Evolutionary conservation across 2,329 filamentous ascomycete species (phyloP).

Genomic region (Exophiala lecanii-corni): DNA sequence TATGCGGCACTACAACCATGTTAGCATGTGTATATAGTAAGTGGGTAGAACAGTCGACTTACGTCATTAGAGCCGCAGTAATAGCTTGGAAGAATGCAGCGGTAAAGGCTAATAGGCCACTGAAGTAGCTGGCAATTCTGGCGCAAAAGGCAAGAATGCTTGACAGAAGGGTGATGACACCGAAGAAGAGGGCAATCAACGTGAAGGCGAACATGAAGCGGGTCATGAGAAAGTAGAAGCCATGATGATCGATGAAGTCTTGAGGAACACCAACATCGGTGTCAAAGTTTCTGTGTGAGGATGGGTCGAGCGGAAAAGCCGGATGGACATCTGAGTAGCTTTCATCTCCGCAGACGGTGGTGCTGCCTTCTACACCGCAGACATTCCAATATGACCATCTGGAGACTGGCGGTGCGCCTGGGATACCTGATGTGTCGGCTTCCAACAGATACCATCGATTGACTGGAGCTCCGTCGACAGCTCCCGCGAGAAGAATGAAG

Average conservation of each 20-base stretch:
- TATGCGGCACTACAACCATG: slow-evolving; percentile 50
- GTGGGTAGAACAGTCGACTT: slow-evolving; percentile 35
- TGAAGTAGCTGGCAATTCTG: slow-evolving; percentile 48
- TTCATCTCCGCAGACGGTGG: slow-evolving; percentile 41
- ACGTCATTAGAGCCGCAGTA: slow-evolving; percentile 59
- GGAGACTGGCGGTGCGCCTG: slow-evolving; percentile 59
- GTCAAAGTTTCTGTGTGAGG: slow-evolving; percentile 53
- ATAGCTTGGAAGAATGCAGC: slow-evolving; percentile 57
- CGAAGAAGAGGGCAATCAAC: slow-evolving; percentile 78
- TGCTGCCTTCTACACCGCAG: slow-evolving; percentile 56
- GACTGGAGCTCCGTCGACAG: slow-evolving; percentile 53
- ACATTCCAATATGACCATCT: slow-evolving; percentile 92
- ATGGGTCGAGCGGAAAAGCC: slow-evolving; percentile 61
- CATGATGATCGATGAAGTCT: slow-evolving; percentile 54
- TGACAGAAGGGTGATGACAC: slow-evolving; percentile 41
- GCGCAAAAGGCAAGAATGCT: slow-evolving; percentile 49
- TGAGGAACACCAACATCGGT: slow-evolving; percentile 50
- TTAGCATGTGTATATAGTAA: slow-evolving; percentile 7
- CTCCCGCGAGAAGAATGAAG: slow-evolving; percentile 61
- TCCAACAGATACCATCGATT: slow-evolving; percentile 80
- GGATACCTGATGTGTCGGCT: slow-evolving; percentile 69
- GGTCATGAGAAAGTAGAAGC: slow-evolving; percentile 77
- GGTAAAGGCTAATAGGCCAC: slow-evolving; percentile 48
- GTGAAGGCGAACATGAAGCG: slow-evolving; percentile 92
- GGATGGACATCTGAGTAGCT: slow-evolving; percentile 64